Percentiles rank a stretch among this genome's conserved stretches.
Conservation (phyloP, 768 basidiomycete species). For the Hypholoma fasciculare region DNA sequence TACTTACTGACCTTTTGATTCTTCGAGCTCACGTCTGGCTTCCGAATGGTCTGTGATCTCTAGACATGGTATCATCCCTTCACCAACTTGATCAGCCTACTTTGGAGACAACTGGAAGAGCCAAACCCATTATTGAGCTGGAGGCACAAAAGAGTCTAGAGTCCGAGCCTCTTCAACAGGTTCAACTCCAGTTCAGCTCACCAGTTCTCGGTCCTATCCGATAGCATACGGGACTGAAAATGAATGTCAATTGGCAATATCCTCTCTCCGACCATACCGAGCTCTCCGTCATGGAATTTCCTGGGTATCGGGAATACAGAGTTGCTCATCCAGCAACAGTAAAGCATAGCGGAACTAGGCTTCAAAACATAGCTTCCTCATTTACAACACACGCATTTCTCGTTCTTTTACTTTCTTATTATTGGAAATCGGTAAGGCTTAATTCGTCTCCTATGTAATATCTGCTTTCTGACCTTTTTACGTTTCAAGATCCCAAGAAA, state of each 20-base stretch:
- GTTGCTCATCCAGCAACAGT: slow-evolving; percentile 53
- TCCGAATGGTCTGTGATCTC: too few species aligned
- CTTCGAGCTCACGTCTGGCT: too few species aligned
- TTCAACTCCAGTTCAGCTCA: neutral
- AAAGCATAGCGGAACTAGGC: slow-evolving; percentile 34
- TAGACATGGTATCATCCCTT: too few species aligned
- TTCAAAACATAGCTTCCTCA: slow-evolving; percentile 13
- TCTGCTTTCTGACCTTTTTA: neutral
- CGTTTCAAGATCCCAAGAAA: neutral
- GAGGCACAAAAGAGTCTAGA: too few species aligned
- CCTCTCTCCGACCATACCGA: slow-evolving; percentile 47
- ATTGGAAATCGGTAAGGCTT: slow-evolving; percentile 30
- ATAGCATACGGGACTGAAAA: neutral
- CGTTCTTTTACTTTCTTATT: slow-evolving; percentile 27
- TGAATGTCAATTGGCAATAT: slow-evolving; percentile 11
- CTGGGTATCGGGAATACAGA: slow-evolving; percentile 58
- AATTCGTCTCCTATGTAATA: neutral
- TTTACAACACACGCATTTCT: slow-evolving; percentile 17
- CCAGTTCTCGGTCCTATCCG: neutral
- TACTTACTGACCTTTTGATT: too few species aligned
- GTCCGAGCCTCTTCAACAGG: too few species aligned
- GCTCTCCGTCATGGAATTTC: slow-evolving; percentile 44
- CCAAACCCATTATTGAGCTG: too few species aligned
- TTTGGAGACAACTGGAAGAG: too few species aligned
- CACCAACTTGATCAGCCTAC: too few species aligned